Evolutionary conservation across 805 yeast species (phyloP), one percentile per base, ranked within the genome.

Genomic region (Metschnikowia baotianmanensis): DNA sequence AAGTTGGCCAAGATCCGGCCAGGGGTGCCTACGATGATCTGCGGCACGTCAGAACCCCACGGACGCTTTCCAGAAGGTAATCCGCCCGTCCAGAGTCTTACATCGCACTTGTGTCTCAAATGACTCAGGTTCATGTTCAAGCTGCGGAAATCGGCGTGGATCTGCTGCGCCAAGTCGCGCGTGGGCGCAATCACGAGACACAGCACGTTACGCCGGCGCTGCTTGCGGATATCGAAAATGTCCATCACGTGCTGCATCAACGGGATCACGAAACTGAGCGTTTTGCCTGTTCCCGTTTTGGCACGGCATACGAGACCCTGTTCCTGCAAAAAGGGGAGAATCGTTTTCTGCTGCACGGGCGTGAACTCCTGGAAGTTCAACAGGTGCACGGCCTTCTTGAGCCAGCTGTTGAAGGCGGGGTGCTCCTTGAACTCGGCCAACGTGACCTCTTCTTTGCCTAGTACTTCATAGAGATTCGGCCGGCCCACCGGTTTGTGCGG

Each of bases 231-330:
- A 4, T 38, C 31, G 25, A 36, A 33, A n/a, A 44, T 29, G 56
- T 66, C 63, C 56, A 67, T 49, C 43, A 74, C 63, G 33, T 77
- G 74, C 56, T 87, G 84, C 33, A 87, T 65, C 10, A 86, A 66
- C 2, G 96, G 96, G 31, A 90, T 69, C 45, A 90, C 83, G 61
- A 87, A 89, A 0, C 96, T 95, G 47, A 86, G 78, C 0, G 97
- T 89, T 61, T 89, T 89, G 56, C 97, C 97, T 2, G 97, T 89
- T 59, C 97, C 97, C 3, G 97, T 89, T 61, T 87, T 87, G 20
- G 97, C 96, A 55, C 95, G 74, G 27, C 88, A 89, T 17, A 89
- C 87, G 31, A 87, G 70, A 49, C 91, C 90, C n/a, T 73, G 67
- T 28, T 69, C 67, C 12, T 67, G 55, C 28, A 84, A 63, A 30